Evolutionary conservation across 2,329 filamentous ascomycete genomes (phyloP), one percentile per base, ranked within the genome.

Genomic region (Metarhizium brunneum): DNA sequence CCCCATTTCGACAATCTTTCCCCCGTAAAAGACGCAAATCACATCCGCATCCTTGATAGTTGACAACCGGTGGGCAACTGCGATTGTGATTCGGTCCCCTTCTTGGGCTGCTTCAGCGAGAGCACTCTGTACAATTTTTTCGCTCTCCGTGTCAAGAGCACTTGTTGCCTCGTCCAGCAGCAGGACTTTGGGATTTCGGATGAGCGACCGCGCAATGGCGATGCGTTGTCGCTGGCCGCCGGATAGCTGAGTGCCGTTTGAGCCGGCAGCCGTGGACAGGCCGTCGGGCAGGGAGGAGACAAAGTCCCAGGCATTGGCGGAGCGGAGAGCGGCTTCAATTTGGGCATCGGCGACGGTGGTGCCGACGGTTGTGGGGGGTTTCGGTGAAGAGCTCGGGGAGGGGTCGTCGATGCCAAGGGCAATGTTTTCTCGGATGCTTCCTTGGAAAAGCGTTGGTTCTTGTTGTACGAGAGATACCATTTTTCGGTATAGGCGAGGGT

Each of bases 121-220:
- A 2, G 92, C 92, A 61, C 86, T 83, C 69, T 97, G 96, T 58
- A 97, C 92, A 2, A 95, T 81, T 1, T 90, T 95, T 70, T 97
- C 92, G 0, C 88, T 94, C 70, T 96, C 92, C n/a, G 92, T 91
- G 67, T 96, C 92, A 13, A 96, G 80, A 0, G 92, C 92, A 8
- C 88, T 94, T 0, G 92, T 96, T 14, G 92, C 87, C 76, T 97
- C 92, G 67, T 97, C 92, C 1, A 96, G 81, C 57, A 97, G 92
- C 42, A 97, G 76, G 59, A 97, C 95, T 69, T 95, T 90, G 0
- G 92, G 92, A 59, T 95, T 83, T 70, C 96, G 96, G 64, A 96
- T 83, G 14, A 61, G 40, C 4, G 59, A 52, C 10, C 59, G 50
- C 5, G 59, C 59, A 45, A 61, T 61, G 16, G 59, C 56, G 29